phyloP scores from a whole-genome alignment of 805 yeast genomes.

The Isabelozyma heimii region DNA sequence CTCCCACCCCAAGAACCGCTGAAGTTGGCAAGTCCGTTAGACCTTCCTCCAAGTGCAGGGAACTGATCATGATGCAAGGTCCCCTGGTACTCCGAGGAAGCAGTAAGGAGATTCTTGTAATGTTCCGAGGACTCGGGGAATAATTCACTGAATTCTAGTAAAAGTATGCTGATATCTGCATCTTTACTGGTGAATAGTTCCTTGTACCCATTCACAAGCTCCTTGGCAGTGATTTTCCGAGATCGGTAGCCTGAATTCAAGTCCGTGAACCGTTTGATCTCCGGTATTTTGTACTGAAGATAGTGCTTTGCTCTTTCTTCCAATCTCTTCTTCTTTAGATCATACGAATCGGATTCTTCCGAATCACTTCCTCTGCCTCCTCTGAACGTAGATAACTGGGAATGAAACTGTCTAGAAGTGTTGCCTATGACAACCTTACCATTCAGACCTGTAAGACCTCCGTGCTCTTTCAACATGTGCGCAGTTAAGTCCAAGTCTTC shows the following conservation, averaged over 20 bases:
- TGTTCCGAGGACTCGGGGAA: slow-evolving; percentile 47
- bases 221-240: slow-evolving; percentile 45
- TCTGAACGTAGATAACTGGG: slow-evolving; percentile 61
- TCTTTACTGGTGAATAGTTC: slow-evolving; percentile 43
- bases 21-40: slow-evolving; percentile 2
- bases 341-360: slow-evolving; percentile 35
- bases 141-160: slow-evolving; percentile 61
- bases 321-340: slow-evolving; percentile 56
- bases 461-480: slow-evolving; percentile 84
- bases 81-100: slow-evolving; percentile 1
- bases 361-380: slow-evolving; percentile 12
- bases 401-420: slow-evolving; percentile 43
- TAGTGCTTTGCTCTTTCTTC: slow-evolving; percentile 87
- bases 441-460: slow-evolving; percentile 48
- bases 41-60: slow-evolving; percentile 44
- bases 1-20: slow-evolving; percentile 24
- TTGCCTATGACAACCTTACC: slow-evolving; percentile 41
- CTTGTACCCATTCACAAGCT: slow-evolving; percentile 46
- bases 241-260: slow-evolving; percentile 48
- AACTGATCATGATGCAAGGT: slow-evolving; percentile 37
- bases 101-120: slow-evolving; percentile 32
- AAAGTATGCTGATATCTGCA: slow-evolving; percentile 54
- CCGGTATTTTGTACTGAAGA: slow-evolving; percentile 49
- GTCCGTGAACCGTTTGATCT: slow-evolving; percentile 47
- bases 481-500: slow-evolving; percentile 84